Evolutionary conservation across 1,284 basidiomycete genomes (phyloP), one percentile per base, ranked within the genome.

Genomic region (Rhodofomes roseus): DNA sequence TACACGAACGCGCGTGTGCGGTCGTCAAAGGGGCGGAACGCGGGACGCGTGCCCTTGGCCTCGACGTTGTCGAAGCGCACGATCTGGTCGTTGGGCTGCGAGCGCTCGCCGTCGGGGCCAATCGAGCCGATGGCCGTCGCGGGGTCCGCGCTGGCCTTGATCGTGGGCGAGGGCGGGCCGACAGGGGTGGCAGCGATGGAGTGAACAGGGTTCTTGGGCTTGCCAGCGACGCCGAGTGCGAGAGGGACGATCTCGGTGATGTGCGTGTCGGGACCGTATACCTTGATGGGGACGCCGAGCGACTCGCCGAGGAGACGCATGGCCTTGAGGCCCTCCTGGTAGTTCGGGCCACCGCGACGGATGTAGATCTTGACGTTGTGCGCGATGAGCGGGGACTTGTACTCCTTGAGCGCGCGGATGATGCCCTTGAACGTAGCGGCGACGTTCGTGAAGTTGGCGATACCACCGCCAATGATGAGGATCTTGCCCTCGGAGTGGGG

Each of bases 351-450:
- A 75, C 96, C 97, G 75, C 96, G 95, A 71, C 96, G 93, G 58
- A 98, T 95, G 74, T 93, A 99, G 77, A 97, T 96, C 76, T 86
- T 89, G 76, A 96, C 94, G 63, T 86, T 79, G 80, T 96, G 93
- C 56, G 82, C 80, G 71, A 93, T 90, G 65, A 97, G 85, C 57
- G 87, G 87, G 58, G 85, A 79, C 81, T 96, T 94, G 86, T 87
- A 95, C 78, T 95, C 92, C 82, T 97, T 93, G 69, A 99, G 84
- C 22, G 96, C 96, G 62, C 89, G 93, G 75, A 99, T 98, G 83
- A 98, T 99, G 67, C 96, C 96, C 85, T 98, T 98, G 90, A 99
- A 99, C 64, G 96, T 99, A 18, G 96, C 91, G 43, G 96, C 96
- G 68, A 99, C 96, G 75, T 99, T 98, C 74, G 96, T 98, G 80